Base-by-base conservation (phyloP, 2,329 filamentous ascomycete species). In the Hirsutella thompsonii region DNA sequence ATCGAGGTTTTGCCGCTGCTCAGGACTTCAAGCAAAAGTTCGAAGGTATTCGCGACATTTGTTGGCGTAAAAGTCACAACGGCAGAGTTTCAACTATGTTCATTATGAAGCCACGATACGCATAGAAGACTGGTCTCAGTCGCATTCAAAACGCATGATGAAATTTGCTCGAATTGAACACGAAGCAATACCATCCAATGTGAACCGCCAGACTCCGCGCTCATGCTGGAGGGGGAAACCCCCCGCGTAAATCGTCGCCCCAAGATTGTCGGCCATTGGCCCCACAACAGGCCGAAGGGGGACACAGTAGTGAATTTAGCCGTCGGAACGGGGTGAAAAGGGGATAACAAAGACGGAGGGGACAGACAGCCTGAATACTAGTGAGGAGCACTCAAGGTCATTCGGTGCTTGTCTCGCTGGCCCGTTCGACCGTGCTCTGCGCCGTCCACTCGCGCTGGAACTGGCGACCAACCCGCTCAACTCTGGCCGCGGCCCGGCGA, bases 381-480 rank as follows among this genome's bases (percentile, higher is more conserved):
- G n/a, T n/a, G n/a, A n/a, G n/a, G n/a, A n/a, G n/a, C 29, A 28
- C n/a, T 4, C 6, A 19, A 6, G 5, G 13, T 56, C 45, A 58
- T 37, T 55, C 55, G 6, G 45, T 46, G 4, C 48, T 46, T 14
- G 54, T 49, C n/a, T 53, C 51, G 5, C 46, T 46, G 38, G 45
- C 37, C 20, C 48, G 47, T 16, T 55, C 55, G 33, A 52, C 54
- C 32, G 52, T 44, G 35, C 44, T 52, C 39, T 60, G 55, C 19
- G 52, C 49, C 2, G 56, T 53, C 71, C 73, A 77, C 44, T 70
- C 67, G 20, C 59, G 58, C 52, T 79, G 76, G 37, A 79, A 69
- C 37, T 69, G 66, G 43, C 66, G 59, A 1, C 70, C 76, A 3
- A 77, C 60, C 40, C 63, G 64, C 57, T 79, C 74, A 10, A 80